These are phyloP conservation scores for Fusarium udum DNA, from an alignment of 2,329 filamentous ascomycete genomes.

Conservation along the genomic window DNA sequence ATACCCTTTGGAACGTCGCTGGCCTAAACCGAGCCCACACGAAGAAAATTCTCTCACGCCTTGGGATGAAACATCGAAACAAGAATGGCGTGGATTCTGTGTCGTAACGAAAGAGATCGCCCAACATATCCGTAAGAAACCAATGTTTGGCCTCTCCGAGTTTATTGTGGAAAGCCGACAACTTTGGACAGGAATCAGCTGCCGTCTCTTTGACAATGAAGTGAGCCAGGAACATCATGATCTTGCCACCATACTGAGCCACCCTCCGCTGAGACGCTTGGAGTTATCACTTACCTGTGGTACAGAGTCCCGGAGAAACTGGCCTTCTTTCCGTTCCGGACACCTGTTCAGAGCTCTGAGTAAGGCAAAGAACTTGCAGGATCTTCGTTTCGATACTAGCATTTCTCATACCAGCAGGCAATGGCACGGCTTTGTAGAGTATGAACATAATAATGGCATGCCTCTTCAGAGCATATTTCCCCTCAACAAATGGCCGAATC, in stretches of 20 bases:
- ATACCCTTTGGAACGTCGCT: constrained; percentile 49
- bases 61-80: constrained; percentile 1
- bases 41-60: fast-evolving
- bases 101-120: constrained; percentile 41
- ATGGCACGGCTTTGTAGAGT: fast-evolving
- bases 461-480: constrained; percentile 46
- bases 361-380: constrained; percentile 31
- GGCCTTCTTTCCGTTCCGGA: neutral
- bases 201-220: neutral
- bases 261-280: constrained; percentile 1
- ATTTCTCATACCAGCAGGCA: fast-evolving
- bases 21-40: neutral
- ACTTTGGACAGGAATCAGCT: constrained; percentile 45
- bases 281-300: constrained; percentile 3
- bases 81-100: constrained; percentile 45
- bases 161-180: constrained; percentile 47
- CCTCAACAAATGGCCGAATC: constrained; percentile 37
- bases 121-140: constrained; percentile 10
- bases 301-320: fast-evolving
- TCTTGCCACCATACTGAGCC: neutral
- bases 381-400: constrained; percentile 35
- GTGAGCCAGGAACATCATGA: neutral
- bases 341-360: neutral
- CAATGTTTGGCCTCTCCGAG: constrained; percentile 41
- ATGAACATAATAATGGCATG: neutral